Evolutionary conservation across 208 protist genomes (phyloP).

Genomic region (Herpetomonas samuelpessoai): DNA sequence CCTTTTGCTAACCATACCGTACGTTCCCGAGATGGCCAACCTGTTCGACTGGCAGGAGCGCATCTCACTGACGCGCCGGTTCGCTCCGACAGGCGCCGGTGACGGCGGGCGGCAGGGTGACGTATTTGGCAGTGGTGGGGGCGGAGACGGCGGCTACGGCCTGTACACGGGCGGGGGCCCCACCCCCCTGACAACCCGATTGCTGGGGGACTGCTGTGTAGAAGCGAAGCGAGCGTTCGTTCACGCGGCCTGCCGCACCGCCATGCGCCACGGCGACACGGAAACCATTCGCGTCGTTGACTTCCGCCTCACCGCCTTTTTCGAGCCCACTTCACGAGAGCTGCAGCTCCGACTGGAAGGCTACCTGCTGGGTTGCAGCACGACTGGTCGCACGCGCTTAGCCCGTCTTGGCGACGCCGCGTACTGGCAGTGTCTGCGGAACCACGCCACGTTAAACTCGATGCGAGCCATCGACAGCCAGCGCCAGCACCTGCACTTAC

Average conservation of each 20-base stretch:
- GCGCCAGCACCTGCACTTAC: slow-evolving; percentile 6
- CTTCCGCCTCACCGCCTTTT: slow-evolving; percentile 58
- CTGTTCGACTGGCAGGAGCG: slow-evolving; percentile 61
- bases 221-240: slow-evolving; percentile 81
- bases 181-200: slow-evolving; percentile 33
- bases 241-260: slow-evolving; percentile 58
- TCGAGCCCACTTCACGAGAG: slow-evolving; percentile 74
- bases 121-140: slow-evolving; percentile 6
- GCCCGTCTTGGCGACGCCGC: slow-evolving; percentile 51
- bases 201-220: slow-evolving; percentile 75
- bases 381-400: slow-evolving; percentile 22
- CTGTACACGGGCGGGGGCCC: background rate
- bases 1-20: slow-evolving; percentile 77
- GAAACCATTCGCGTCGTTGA: slow-evolving; percentile 57
- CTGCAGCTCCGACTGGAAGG: slow-evolving; percentile 79
- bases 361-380: slow-evolving; percentile 59
- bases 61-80: slow-evolving; percentile 70
- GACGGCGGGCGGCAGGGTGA: background rate
- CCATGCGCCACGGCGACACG: slow-evolving; percentile 34
- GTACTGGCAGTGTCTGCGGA: slow-evolving; percentile 68
- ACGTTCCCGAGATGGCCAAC: slow-evolving; percentile 68
- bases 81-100: slow-evolving; percentile 13
- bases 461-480: background rate
- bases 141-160: background rate
- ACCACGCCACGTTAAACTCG: slow-evolving; percentile 1